These are phyloP conservation scores for Dactylellina parvicollis DNA, from an alignment of 2,329 filamentous ascomycete species.

Conservation along the genomic window DNA sequence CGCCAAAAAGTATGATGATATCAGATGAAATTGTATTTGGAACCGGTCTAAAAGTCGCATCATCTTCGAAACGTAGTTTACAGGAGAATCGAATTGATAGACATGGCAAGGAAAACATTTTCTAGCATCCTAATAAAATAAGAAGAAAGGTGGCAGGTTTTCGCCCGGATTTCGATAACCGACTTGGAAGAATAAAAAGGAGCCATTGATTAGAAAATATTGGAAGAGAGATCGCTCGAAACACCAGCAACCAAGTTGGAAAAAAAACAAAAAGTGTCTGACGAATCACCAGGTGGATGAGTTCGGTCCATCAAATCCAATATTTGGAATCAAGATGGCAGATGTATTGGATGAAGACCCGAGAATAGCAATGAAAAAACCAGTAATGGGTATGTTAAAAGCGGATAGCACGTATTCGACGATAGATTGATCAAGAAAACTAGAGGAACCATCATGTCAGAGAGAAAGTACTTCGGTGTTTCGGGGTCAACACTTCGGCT, in stretches of 20 bases:
- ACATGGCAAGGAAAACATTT: not conserved
- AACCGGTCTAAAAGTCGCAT: slow-evolving; percentile 14
- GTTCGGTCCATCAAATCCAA: slow-evolving; percentile 1
- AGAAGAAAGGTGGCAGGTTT: not conserved
- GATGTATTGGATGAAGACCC: not conserved
- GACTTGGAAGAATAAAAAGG: not conserved
- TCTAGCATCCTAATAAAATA: not conserved
- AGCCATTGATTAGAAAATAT: not conserved
- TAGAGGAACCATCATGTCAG: not conserved
- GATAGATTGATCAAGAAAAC: not conserved
- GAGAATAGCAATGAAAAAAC: not conserved
- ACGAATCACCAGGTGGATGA: not conserved
- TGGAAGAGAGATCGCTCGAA: slow-evolving; percentile 24
- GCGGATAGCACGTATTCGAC: not conserved
- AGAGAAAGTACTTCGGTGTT: not conserved
- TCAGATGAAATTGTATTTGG: not conserved
- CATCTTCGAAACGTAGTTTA: slow-evolving; percentile 23
- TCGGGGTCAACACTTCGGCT: slow-evolving; percentile 56
- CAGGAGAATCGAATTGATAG: slow-evolving; percentile 23
- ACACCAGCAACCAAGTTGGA: slow-evolving; percentile 9
- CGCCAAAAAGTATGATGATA: not conserved
- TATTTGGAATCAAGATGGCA: not conserved
- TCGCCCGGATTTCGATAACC: not conserved
- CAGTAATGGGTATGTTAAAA: not conserved
- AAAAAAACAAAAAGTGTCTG: not conserved